Conservation (phyloP, 2,329 filamentous ascomycete species). For the Ascosphaera acerosa region DNA sequence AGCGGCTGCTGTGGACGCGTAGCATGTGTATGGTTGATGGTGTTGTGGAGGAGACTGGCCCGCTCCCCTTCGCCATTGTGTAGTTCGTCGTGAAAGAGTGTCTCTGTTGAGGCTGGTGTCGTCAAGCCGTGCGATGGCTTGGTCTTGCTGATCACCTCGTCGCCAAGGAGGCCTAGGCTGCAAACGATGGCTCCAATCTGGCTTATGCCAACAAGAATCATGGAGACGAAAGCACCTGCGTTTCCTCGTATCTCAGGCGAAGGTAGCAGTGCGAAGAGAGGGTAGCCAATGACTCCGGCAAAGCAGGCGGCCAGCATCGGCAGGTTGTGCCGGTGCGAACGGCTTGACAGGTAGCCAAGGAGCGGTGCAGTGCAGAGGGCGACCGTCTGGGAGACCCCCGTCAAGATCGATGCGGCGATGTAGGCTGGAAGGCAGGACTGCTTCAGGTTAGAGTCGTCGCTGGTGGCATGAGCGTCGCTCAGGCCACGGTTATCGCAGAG, state of each 20-base stretch:
- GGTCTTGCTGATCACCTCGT: slow-evolving; percentile 37
- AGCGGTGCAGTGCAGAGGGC: slow-evolving; percentile 64
- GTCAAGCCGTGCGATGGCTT: not conserved
- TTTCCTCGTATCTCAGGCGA: slow-evolving; percentile 51
- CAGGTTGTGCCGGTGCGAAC: slow-evolving; percentile 38
- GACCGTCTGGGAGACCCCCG: slow-evolving; percentile 66
- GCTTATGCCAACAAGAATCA: slow-evolving; percentile 61
- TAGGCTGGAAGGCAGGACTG: slow-evolving; percentile 69
- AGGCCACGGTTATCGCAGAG: slow-evolving; percentile 35
- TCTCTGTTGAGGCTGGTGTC: not conserved
- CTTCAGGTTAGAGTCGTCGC: slow-evolving; percentile 38
- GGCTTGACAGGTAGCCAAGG: slow-evolving; percentile 66
- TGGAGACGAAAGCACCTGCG: slow-evolving; percentile 45
- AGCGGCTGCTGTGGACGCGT: slow-evolving; percentile 12
- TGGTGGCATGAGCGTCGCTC: slow-evolving; percentile 7
- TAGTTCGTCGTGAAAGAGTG: not conserved
- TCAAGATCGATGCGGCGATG: slow-evolving; percentile 61
- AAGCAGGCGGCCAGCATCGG: slow-evolving; percentile 48
- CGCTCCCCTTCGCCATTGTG: not conserved
- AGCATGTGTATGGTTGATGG: not conserved
- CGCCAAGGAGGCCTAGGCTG: slow-evolving; percentile 66
- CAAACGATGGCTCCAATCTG: slow-evolving; percentile 95
- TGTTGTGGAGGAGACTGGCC: not conserved
- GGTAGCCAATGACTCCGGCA: slow-evolving; percentile 55
- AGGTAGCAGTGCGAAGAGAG: slow-evolving; percentile 44